Evolutionary conservation across 192 early-diverging fungal genomes (phyloP).

Genomic region (Entomortierella lignicola): DNA sequence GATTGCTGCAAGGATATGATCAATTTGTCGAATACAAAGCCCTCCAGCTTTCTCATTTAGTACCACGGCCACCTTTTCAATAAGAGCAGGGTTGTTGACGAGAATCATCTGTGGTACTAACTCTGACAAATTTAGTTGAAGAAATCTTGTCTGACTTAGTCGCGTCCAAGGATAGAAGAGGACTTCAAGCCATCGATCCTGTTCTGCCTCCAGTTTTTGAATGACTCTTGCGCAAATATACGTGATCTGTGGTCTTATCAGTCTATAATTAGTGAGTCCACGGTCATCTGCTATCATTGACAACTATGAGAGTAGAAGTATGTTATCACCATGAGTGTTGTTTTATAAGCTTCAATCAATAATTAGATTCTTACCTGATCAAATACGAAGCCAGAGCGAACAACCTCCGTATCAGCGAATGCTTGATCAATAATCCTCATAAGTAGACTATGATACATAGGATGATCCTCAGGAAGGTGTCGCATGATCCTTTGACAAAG

Average conservation of each 20-base stretch:
- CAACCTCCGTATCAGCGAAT: not conserved
- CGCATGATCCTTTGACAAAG: conserved; percentile 19
- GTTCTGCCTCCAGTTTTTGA: conserved; percentile 10
- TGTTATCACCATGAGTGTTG: too few species aligned
- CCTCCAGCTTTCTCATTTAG: not conserved
- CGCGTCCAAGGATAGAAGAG: conserved; percentile 29
- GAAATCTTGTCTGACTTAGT: conserved; percentile 13
- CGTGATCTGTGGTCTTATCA: conserved; percentile 24
- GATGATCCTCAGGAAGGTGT: conserved; percentile 39
- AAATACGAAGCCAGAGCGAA: conserved; percentile 1
- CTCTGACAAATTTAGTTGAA: conserved; percentile 14
- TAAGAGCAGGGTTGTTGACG: conserved; percentile 4
- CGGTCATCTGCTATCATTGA: conserved; percentile 28
- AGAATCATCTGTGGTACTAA: conserved; percentile 37
- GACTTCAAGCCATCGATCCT: conserved; percentile 21
- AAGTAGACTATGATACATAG: conserved; percentile 13
- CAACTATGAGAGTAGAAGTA: conserved; percentile 15
- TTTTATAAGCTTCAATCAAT: too few species aligned
- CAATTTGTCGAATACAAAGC: conserved; percentile 32
- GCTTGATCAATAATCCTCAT: conserved; percentile 25
- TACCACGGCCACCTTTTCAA: conserved; percentile 15
- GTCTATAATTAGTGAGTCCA: conserved; percentile 1
- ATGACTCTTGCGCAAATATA: conserved; percentile 20
- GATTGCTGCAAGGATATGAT: conserved; percentile 27
- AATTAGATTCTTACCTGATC: conserved; percentile 14